Percentiles rank a stretch among this genome's conserved stretches.
Evolutionary conservation across 169 alveolate species (phyloP).

Genomic region (Babesia bovis): DNA sequence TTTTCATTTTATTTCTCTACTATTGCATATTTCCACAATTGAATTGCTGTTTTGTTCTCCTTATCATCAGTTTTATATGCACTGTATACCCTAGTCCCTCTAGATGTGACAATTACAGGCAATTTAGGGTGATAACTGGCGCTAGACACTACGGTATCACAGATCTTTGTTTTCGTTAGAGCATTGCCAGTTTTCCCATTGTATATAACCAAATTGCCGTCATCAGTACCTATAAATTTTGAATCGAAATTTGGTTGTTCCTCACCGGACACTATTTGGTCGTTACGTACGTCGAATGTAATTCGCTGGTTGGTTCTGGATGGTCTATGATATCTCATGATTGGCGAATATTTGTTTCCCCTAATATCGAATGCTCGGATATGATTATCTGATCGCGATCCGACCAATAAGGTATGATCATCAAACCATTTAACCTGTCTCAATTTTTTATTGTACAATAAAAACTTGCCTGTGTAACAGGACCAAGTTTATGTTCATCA

Average conservation of each 20-base stretch:
- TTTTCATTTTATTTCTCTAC: too few species aligned
- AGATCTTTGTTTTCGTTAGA: neutral
- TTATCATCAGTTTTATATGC: neutral
- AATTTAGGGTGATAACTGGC: slow-evolving; percentile 17
- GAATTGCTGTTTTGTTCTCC: neutral
- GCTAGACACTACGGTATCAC: slow-evolving; percentile 1
- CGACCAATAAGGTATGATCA: slow-evolving; percentile 34
- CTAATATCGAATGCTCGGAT: slow-evolving; percentile 50
- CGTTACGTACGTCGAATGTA: slow-evolving; percentile 36
- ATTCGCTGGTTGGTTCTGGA: slow-evolving; percentile 42
- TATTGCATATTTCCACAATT: slow-evolving; percentile 1
- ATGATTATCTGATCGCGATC: slow-evolving; percentile 49
- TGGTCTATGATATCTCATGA: slow-evolving; percentile 34
- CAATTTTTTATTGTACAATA: neutral
- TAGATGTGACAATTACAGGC: slow-evolving; percentile 12
- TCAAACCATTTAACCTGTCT: slow-evolving; percentile 38
- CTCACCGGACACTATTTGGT: slow-evolving; percentile 44
- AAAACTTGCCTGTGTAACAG: slow-evolving; percentile 44
- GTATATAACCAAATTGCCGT: slow-evolving; percentile 10
- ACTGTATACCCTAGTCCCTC: slow-evolving; percentile 9
- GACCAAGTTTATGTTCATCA: slow-evolving; percentile 34
- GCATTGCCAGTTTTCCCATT: neutral
- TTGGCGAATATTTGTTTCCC: slow-evolving; percentile 27
- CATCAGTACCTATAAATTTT: slow-evolving; percentile 8
- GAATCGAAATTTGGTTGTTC: neutral